Evolutionary conservation across 2,329 filamentous ascomycete species (phyloP), one percentile per base, ranked within the genome.

Genomic region (Corinectria fuckeliana): DNA sequence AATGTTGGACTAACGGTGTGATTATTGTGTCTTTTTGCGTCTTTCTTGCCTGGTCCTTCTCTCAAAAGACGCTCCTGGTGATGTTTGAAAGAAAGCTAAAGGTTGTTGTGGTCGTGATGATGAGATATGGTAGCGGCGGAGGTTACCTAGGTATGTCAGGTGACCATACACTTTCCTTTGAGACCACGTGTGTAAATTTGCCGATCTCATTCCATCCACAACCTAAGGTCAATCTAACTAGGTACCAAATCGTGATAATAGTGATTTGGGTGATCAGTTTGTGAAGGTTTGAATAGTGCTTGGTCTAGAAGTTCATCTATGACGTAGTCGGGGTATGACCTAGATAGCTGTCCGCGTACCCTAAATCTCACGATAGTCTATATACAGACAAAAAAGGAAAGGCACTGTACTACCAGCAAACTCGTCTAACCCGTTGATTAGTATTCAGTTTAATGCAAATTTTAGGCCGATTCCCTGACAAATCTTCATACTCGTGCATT

Each of bases 191-290:
- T 64, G 64, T 47, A 60, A 56, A 45, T 25, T 8, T 60, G 66
- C 51, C 54, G 66, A 69, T 69, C 64, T 58, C 59, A 66, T 64
- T 69, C 62, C 64, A 44, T 47, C 23, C 42, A 48, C 54, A 60
- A 61, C 52, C 55, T 21, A 32, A 36, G 42, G 39, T 18, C 26
- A 21, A 50, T 14, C 28, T 42, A 28, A 23, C 51, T 45, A 9
- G 14, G n/a, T 10, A 28, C 3, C n/a, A 25, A 45, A 28, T 18
- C 18, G 16, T 18, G 9, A 45, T 28, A 28, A 13, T n/a, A 5
- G 9, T 28, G 25, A 28, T 20, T 5, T 28, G n/a, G 42, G 10
- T 9, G 4, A 18, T 45, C 16, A 16, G 14, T 44, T 25, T 26
- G 39, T n/a, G 21, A 26, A 25, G 21, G n/a, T 28, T 28, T 28